Evolutionary conservation across 305 asterid genomes (phyloP).

Genomic region (Fraxinus dipetala): DNA sequence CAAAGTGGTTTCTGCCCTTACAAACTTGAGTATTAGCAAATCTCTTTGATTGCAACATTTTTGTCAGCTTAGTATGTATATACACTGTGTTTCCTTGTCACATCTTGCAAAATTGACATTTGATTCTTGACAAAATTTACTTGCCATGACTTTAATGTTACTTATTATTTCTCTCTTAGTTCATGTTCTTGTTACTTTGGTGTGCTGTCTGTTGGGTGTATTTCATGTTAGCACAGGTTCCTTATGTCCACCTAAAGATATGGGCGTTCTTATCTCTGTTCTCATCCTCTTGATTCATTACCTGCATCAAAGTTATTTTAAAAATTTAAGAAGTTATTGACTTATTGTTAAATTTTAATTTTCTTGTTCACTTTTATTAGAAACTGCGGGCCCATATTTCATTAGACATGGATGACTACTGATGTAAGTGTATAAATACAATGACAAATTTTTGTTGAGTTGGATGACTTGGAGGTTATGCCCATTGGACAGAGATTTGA

Average conservation of each 20-base stretch:
- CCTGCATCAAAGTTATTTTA: background rate
- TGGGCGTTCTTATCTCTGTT: background rate
- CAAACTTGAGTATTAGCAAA: background rate
- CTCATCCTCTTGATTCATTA: background rate
- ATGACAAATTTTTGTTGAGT: background rate
- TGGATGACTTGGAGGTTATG: background rate
- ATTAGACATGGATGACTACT: background rate
- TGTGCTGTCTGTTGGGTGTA: background rate
- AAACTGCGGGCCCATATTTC: background rate
- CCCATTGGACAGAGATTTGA: conserved; percentile 6
- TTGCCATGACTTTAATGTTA: background rate
- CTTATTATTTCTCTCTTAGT: background rate
- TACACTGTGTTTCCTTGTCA: background rate
- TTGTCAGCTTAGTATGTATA: background rate
- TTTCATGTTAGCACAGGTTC: background rate
- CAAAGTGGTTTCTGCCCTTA: background rate
- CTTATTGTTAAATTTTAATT: background rate
- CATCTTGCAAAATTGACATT: background rate
- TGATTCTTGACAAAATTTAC: background rate
- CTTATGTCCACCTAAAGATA: background rate
- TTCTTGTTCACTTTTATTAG: background rate
- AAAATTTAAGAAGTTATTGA: background rate
- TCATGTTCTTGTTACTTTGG: background rate
- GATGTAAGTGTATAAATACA: background rate
- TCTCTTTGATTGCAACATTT: background rate